phyloP scores from a whole-genome alignment of 78 protist genomes.

The Dictyostelium brefeldianum region DNA sequence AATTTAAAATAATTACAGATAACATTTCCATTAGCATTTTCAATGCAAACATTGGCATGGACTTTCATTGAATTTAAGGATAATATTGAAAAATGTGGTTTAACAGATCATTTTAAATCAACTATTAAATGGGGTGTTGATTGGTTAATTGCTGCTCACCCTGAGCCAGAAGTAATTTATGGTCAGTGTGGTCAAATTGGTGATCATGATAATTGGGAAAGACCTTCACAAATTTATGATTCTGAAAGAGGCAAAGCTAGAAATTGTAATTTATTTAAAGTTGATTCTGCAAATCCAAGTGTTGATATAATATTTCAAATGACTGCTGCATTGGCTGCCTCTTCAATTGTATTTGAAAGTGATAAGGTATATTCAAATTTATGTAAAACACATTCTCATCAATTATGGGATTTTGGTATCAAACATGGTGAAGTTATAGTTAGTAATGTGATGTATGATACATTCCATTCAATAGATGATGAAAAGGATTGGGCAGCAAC shows the following conservation, averaged over 20 bases:
- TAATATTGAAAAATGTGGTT: background rate
- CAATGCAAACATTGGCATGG: background rate
- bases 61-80: background rate
- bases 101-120: background rate
- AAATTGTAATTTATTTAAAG: background rate
- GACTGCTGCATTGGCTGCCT: constrained; percentile 38
- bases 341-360: background rate
- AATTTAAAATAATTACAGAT: background rate
- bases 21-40: background rate
- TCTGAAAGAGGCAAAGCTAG: constrained; percentile 4
- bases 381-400: constrained; percentile 17
- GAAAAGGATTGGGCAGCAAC: constrained; percentile 48
- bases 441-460: too few species aligned
- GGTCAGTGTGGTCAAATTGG: background rate
- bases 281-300: constrained; percentile 20
- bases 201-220: background rate
- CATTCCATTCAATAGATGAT: constrained; percentile 36
- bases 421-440: background rate
- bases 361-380: constrained; percentile 14
- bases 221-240: background rate
- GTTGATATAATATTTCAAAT: constrained; percentile 34
- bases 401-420: constrained; percentile 33
- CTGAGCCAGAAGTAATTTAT: background rate
- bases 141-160: background rate
- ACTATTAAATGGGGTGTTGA: background rate